Conservation (phyloP, 2,329 filamentous ascomycete genomes). For the Cercospora sesami region DNA sequence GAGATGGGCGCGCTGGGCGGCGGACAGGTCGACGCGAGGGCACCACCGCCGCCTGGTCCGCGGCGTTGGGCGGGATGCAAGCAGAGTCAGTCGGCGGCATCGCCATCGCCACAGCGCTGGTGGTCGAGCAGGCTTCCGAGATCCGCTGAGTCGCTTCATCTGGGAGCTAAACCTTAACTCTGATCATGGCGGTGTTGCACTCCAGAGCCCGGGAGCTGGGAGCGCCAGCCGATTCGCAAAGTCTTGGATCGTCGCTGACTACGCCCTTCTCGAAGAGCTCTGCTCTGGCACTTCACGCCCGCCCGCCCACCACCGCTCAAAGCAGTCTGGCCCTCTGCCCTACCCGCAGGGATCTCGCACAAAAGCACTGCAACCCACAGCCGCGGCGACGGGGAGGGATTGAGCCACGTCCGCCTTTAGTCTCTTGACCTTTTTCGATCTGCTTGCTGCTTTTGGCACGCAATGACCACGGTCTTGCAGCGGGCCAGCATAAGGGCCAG, state of each 20-base stretch:
- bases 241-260: constrained; percentile 28
- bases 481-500: constrained; percentile 32
- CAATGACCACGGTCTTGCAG: constrained; percentile 34
- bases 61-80: not conserved
- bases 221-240: constrained; percentile 35
- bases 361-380: constrained; percentile 44
- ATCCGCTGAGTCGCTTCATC: constrained; percentile 9
- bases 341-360: constrained; percentile 43
- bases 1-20: not conserved
- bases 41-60: not conserved
- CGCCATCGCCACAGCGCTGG: not conserved
- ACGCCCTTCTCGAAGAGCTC: constrained; percentile 28
- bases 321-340: constrained; percentile 31
- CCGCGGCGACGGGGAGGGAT: constrained; percentile 45
- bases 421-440: constrained; percentile 40
- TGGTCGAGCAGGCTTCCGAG: not conserved
- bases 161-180: constrained; percentile 30
- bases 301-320: constrained; percentile 30
- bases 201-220: constrained; percentile 34
- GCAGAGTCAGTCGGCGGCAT: not conserved
- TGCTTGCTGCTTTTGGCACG: constrained; percentile 36
- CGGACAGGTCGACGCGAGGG: not conserved
- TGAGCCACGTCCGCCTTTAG: constrained; percentile 41
- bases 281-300: not conserved
- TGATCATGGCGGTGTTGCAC: constrained; percentile 30